Evolutionary conservation across 2,329 filamentous ascomycete species (phyloP).

Genomic region (Trichoderma asperellum): DNA sequence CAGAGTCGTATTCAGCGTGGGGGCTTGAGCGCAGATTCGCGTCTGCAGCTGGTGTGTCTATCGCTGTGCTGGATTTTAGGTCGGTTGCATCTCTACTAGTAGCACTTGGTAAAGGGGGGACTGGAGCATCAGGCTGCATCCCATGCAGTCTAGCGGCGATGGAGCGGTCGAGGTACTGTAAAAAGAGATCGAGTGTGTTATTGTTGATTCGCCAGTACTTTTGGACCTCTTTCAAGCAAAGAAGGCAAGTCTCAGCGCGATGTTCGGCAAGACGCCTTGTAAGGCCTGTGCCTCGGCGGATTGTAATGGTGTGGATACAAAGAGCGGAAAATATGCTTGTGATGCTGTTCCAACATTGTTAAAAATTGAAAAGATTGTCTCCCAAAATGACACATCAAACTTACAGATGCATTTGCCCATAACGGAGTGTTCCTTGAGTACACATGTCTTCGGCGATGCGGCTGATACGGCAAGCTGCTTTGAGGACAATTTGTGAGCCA

Average conservation of each 20-base stretch:
- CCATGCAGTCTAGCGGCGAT: slow-evolving; percentile 43
- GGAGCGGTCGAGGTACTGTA: slow-evolving; percentile 45
- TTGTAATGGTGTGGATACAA: slow-evolving; percentile 45
- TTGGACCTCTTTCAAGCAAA: slow-evolving; percentile 45
- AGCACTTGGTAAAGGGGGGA: background rate
- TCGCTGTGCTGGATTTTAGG: slow-evolving; percentile 11
- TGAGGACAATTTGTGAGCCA: slow-evolving; percentile 39
- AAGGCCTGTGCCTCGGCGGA: slow-evolving; percentile 41
- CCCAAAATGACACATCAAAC: slow-evolving; percentile 13
- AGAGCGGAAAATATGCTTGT: slow-evolving; percentile 45
- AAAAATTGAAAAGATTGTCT: background rate
- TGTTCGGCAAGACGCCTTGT: slow-evolving; percentile 43
- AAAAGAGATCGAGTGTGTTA: slow-evolving; percentile 44
- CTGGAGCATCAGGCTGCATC: slow-evolving; percentile 17
- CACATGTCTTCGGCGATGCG: slow-evolving; percentile 47
- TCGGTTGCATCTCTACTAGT: slow-evolving; percentile 8
- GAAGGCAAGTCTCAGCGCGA: slow-evolving; percentile 44
- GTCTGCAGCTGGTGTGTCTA: slow-evolving; percentile 3
- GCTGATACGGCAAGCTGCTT: slow-evolving; percentile 43
- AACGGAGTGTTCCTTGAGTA: slow-evolving; percentile 40
- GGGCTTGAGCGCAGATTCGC: background rate
- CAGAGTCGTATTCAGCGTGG: background rate
- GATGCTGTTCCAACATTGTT: slow-evolving; percentile 34
- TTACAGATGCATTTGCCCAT: slow-evolving; percentile 46
- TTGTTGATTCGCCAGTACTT: slow-evolving; percentile 49